Base-by-base conservation (phyloP, 1,139 yeast species). In the Kodamaea ohmeri region DNA sequence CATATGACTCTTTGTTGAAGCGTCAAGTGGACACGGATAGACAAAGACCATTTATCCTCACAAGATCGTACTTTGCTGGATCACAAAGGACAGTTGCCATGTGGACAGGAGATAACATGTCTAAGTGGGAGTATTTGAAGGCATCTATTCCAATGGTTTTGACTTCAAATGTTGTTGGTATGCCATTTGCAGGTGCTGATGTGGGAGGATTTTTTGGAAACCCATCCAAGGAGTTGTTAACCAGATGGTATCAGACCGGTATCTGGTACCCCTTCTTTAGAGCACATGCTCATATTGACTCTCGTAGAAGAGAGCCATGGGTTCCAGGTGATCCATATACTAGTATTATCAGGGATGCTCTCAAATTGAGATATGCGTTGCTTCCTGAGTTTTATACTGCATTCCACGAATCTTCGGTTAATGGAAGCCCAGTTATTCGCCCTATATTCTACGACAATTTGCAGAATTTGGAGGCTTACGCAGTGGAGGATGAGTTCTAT, bases 101-200 rank as follows among this genome's bases (percentile, higher is more conserved):
- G 78, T 94, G 98, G 99, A 88, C 96, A 1, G 99, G 99, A 32
- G 99, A 92, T 60, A 92, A 90, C 58, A 83, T 78, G 76, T 87
- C 97, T 6, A 82, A 76, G 48, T 94, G 98, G 98, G 94, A 83
- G 47, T 84, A 88, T 51, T 70, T 92, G 45, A 73, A 76, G 50
- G 71, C 78, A 6, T 86, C 96, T 0, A 74, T 89, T 25, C 97
- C 97, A 6, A 90, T 89, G 95, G 62, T 88, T 17, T 66, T 92
- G 42, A 85, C 95, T 3, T 76, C 83, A 45, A 89, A 90, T 35
- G 67, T 87, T 29, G 86, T 79, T 1, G 96, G 96, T 4, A 82
- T 82, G 83, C 96, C 97, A 25, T 90, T 90, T 63, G 76, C 86
- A 3, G 99, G 99, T 5, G 94, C 96, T 3, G 99, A 92, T 63